Evolutionary conservation across 768 basidiomycete species (phyloP), one percentile per base, ranked within the genome.

Genomic region (Pleurotus salmoneostramineus): DNA sequence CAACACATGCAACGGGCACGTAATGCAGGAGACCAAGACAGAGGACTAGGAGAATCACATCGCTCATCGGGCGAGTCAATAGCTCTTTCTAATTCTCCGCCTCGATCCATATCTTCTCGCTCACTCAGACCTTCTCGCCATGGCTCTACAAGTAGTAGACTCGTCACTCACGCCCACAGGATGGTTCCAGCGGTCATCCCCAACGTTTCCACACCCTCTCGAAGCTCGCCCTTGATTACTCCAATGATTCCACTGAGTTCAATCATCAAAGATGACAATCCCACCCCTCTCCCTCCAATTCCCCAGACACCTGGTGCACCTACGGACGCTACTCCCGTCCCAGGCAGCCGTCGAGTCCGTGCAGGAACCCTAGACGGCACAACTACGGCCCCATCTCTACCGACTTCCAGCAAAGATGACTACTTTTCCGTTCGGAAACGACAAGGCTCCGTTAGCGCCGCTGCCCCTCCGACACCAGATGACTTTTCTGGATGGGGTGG

Each of bases 151-250:
- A 36, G 56, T 52, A n/a, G 54, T 58, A 37, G 72, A 63, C 78
- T 82, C 0, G 79, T 94, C 43, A 70, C 90, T 6, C 80, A 72
- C 14, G 80, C 93, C 0, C 74, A 87, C 0, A 83, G 79, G 35
- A 86, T 91, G 80, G 72, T 85, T 8, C 87, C 85, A 3, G 88
- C 85, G 2, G 67, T 85, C 4, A 65, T 82, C n/a, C 84, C 87
- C 2, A 64, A 72, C 7, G 70, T 78, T 8, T 71, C 80, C 3
- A 67, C 77, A 4, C 67, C 78, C 2, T 65, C 74, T 40, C 73
- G 78, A 49, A 65, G 80, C 3, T 83, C 84, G 1, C 85, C 87
- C 6, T 72, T 89, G 27, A 68, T 84, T 31, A 74, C 85, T 1
- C 83, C 88, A 0, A 72, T 85, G 68, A 87, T 89, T 60, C 81